Percentiles rank a stretch among this genome's conserved stretches.
phyloP scores from a whole-genome alignment of 306 rosid species.

The Carpinus fangiana region DNA sequence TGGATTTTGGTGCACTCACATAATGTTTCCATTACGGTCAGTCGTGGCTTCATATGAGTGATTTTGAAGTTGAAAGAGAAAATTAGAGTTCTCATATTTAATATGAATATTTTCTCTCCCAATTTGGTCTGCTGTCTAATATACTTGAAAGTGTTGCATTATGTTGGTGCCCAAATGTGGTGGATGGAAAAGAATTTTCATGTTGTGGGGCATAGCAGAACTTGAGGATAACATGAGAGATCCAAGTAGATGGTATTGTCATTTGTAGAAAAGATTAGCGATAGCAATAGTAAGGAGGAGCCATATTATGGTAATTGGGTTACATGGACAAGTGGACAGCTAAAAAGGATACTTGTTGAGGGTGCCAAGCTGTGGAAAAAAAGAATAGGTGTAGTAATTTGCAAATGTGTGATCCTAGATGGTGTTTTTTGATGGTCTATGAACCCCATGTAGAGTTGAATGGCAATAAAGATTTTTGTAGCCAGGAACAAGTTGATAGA shows the following conservation, averaged over 20 bases:
- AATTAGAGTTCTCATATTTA: neutral
- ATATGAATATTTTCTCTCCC: neutral
- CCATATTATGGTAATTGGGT: neutral
- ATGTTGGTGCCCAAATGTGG: neutral
- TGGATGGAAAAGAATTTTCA: neutral
- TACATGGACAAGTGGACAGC: neutral
- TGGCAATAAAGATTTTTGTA: neutral
- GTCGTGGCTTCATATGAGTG: neutral
- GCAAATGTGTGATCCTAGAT: neutral
- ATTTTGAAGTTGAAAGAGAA: neutral
- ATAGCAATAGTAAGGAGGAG: neutral
- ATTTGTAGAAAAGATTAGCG: slow-evolving; percentile 8
- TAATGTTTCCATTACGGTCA: neutral
- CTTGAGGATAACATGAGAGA: neutral
- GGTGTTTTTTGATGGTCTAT: neutral
- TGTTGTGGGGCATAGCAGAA: neutral
- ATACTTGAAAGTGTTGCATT: neutral
- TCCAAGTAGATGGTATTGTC: slow-evolving; percentile 3
- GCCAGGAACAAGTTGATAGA: neutral
- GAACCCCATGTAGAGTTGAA: neutral
- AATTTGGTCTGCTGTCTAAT: neutral
- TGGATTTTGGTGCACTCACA: neutral
- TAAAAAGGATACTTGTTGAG: neutral
- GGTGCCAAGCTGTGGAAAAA: neutral
- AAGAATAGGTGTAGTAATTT: neutral